Evolutionary conservation across 441 rosid species (phyloP), one percentile per base, ranked within the genome.

Genomic region (Brassica hybrid): DNA sequence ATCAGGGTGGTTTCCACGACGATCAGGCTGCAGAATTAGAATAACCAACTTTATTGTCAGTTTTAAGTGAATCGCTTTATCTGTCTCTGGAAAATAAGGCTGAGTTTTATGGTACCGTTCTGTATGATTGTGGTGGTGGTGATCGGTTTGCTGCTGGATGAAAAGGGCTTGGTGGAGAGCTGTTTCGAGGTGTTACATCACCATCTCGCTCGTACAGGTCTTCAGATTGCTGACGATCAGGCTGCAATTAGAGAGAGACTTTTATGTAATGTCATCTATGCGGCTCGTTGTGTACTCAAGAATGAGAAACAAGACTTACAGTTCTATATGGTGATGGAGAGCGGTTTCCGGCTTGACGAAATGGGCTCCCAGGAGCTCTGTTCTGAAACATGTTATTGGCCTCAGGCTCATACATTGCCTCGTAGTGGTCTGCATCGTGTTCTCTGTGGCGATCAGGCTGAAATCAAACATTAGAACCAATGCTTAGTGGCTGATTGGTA

Each of bases 131-230:
- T 63, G 80, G 75, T 41, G 70, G 80, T 62, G 75, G 75, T 34
- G 75, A 69, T 6, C 64, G 75, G 12, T 14, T 76, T 54, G 67
- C 76, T 5, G 67, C 56, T 45, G 72, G 80, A 45, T 77, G 80
- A 32, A 71, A 77, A 0, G 80, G 80, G 80, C 76, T 77, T 0
- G 72, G 76, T 19, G 80, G 76, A 43, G 80, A 71, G 72, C 43
- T 71, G 76, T 41, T 72, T 77, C 56, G 54, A 0, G 72, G 80
- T 77, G 76, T 72, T 6, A 72, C 69, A 48, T 73, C 50, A 1
- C 76, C 76, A 63, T 73, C 52, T 62, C 21, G n/a, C 18, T 73
- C 68, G 45, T 61, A 72, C 30, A 43, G 30, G 17, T 61, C 76
- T 8, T 73, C 69, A 19, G 2, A 18, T 17, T 72, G 69, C 67